Conservation (phyloP, 257 asterid genomes). For the Solanum etuberosum region DNA sequence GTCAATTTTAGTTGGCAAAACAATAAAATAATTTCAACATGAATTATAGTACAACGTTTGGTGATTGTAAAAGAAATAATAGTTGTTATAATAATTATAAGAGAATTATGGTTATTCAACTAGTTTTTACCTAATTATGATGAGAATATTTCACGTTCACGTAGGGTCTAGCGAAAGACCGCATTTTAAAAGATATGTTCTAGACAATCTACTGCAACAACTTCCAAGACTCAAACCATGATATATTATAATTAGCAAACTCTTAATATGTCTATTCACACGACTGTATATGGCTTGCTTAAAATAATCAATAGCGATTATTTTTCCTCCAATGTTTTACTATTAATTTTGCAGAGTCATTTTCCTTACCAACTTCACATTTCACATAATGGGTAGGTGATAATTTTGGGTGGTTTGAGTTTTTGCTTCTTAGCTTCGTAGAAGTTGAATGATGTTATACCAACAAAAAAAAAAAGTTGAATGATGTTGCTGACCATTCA, state of each 20-base stretch:
- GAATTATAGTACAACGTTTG: no score
- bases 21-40: no score
- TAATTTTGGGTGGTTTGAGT: neutral
- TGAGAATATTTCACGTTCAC: neutral
- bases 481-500: neutral
- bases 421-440: neutral
- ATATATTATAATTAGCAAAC: no score
- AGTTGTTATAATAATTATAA: no score
- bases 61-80: no score
- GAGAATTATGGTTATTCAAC: no score
- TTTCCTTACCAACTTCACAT: neutral
- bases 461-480: neutral
- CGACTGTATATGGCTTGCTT: neutral
- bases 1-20: neutral
- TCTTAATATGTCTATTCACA: neutral
- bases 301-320: neutral
- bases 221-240: no score
- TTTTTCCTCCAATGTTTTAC: neutral
- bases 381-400: neutral
- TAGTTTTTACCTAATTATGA: no score
- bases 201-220: no score
- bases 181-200: neutral
- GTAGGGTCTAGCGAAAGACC: rapidly evolving
- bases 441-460: neutral
- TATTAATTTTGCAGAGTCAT: neutral